phyloP scores from a whole-genome alignment of 1,139 yeast genomes.

The Zygoascus sp. region DNA sequence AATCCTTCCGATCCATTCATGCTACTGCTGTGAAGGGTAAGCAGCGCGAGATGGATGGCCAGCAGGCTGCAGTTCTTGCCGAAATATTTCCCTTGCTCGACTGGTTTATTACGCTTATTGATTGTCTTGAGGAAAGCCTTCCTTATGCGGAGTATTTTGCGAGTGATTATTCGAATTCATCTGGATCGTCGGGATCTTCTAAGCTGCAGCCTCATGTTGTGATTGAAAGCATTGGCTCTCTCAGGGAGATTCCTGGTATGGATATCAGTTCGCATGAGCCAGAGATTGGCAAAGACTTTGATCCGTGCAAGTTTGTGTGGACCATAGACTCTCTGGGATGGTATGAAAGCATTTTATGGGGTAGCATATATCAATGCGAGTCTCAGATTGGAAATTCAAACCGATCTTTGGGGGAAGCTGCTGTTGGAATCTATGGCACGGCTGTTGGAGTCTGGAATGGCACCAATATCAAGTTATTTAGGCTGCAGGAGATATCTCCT shows the following conservation, averaged over 20 bases:
- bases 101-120: constrained; percentile 17
- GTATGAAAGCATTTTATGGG: constrained; percentile 69
- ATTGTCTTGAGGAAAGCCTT: constrained; percentile 16
- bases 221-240: constrained; percentile 25
- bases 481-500: constrained; percentile 42
- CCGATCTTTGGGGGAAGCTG: constrained; percentile 9
- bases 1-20: constrained; percentile 20
- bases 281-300: constrained; percentile 32
- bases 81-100: constrained; percentile 14
- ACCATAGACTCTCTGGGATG: constrained; percentile 63
- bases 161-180: not conserved
- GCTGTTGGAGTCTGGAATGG: constrained; percentile 52
- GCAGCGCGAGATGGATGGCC: constrained; percentile 9
- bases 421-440: constrained; percentile 11
- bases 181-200: constrained; percentile 1
- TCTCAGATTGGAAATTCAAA: constrained; percentile 25
- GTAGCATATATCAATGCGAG: constrained; percentile 51
- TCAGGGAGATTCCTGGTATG: constrained; percentile 22
- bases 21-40: constrained; percentile 10
- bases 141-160: constrained; percentile 19
- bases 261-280: constrained; percentile 22
- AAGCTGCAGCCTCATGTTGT: constrained; percentile 26
- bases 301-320: constrained; percentile 58
- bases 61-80: not conserved
- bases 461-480: constrained; percentile 59